Evolutionary conservation across 257 asterid genomes (phyloP).

Genomic region (Nemophila menziesii): DNA sequence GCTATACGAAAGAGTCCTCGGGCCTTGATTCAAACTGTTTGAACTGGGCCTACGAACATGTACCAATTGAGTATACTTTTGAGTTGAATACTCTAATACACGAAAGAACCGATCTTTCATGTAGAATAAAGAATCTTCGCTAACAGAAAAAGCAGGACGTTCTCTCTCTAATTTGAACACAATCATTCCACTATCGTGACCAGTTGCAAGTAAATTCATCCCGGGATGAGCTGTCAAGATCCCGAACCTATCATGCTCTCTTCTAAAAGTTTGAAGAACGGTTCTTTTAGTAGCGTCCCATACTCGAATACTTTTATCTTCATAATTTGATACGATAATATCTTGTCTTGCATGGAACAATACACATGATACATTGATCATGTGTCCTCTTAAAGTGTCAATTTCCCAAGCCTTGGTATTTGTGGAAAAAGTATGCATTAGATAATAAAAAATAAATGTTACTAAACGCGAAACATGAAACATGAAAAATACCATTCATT

Average conservation of each 20-base stretch:
- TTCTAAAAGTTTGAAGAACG: slow-evolving; percentile 84
- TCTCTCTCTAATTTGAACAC: slow-evolving; percentile 97
- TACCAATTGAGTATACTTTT: slow-evolving; percentile 66
- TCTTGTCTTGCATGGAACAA: slow-evolving; percentile 80
- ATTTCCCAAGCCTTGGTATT: no score
- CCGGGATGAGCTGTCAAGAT: slow-evolving; percentile 90
- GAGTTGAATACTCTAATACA: slow-evolving; percentile 64
- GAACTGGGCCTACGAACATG: slow-evolving; percentile 89
- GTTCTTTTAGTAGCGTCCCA: slow-evolving; percentile 99
- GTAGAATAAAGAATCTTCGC: slow-evolving; percentile 59
- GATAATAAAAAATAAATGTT: not conserved
- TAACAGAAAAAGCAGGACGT: slow-evolving; percentile 81
- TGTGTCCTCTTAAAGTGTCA: slow-evolving; percentile 91
- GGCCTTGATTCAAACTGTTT: no score
- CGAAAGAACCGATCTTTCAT: no score
- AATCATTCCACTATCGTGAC: slow-evolving; percentile 99
- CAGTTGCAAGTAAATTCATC: slow-evolving; percentile 96
- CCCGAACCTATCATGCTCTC: slow-evolving; percentile 98
- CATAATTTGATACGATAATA: slow-evolving; percentile 80
- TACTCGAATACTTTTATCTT: slow-evolving; percentile 86
- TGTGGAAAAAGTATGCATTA: slow-evolving; percentile 16
- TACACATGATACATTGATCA: slow-evolving; percentile 92
- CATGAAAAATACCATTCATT: slow-evolving; percentile 97
- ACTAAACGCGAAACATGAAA: no score
- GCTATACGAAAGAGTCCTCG: no score